Evolutionary conservation across 2,329 filamentous ascomycete genomes (phyloP).

Genomic region (Pseudogymnoascus sp.): DNA sequence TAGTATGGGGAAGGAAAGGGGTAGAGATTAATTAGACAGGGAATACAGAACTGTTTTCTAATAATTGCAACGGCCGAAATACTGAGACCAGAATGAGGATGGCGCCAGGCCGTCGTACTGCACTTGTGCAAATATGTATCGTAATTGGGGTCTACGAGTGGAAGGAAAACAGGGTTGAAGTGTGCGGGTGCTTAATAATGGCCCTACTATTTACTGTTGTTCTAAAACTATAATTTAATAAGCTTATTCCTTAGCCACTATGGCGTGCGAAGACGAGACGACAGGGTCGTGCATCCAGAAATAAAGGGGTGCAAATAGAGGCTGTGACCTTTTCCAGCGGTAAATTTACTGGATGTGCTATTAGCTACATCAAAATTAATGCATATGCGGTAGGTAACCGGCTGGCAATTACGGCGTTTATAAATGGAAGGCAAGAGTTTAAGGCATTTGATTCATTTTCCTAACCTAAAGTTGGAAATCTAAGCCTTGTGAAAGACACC

Average conservation of each 20-base stretch:
- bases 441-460: not conserved
- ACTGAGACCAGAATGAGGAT: not conserved
- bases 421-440: not conserved
- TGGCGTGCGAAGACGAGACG: not conserved
- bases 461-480: not conserved
- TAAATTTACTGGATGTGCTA: not conserved
- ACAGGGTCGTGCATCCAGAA: not conserved
- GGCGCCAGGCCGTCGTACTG: not conserved
- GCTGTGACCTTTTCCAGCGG: not conserved
- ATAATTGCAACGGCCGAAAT: not conserved
- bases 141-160: not conserved
- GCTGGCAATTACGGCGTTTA: not conserved
- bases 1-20: not conserved
- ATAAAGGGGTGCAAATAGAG: not conserved
- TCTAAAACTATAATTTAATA: not conserved
- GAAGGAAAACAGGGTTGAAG: not conserved
- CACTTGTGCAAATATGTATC: not conserved
- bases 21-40: not conserved
- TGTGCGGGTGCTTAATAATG: not conserved
- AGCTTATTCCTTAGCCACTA: not conserved
- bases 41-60: not conserved
- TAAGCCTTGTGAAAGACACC: constrained; percentile 5
- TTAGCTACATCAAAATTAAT: not conserved
- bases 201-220: not conserved
- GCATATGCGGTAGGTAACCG: not conserved